Percentiles rank a stretch among this genome's conserved stretches.
Conservation (phyloP, 495 filamentous ascomycete genomes). For the Podospora bellae-mahoneyi region DNA sequence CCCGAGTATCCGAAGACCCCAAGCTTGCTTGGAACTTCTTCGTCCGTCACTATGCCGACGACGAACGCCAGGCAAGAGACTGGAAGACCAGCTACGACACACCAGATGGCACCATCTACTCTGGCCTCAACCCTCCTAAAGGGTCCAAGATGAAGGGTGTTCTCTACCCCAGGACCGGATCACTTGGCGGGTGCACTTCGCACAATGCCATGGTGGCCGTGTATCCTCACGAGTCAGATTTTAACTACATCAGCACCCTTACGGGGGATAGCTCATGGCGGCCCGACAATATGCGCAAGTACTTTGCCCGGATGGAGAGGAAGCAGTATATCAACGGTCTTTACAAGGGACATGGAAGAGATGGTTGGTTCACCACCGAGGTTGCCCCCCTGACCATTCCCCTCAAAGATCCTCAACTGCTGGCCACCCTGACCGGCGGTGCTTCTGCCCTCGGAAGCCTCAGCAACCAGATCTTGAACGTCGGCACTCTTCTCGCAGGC, state of each 20-base stretch:
- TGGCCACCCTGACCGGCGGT: conserved; percentile 48
- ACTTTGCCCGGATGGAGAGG: conserved; percentile 51
- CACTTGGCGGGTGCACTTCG: conserved; percentile 49
- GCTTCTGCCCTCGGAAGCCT: conserved; percentile 50
- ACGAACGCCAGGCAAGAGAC: conserved; percentile 35
- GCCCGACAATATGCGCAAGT: conserved; percentile 47
- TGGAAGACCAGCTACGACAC: conserved; percentile 43
- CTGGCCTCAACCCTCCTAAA: conserved; percentile 39
- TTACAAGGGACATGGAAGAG: conserved; percentile 51
- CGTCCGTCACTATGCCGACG: conserved; percentile 44
- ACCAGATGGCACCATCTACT: conserved; percentile 33
- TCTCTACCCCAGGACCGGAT: conserved; percentile 48
- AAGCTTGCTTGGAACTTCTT: conserved; percentile 45
- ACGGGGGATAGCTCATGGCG: conserved; percentile 51
- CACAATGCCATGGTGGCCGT: conserved; percentile 49
- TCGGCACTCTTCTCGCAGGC: conserved; percentile 44
- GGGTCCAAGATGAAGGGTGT: conserved; percentile 44
- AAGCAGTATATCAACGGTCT: conserved; percentile 49
- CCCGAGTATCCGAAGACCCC: conserved; percentile 29
- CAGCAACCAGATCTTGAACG: conserved; percentile 33
- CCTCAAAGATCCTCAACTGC: conserved; percentile 50
- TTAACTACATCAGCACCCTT: conserved; percentile 42
- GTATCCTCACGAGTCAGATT: conserved; percentile 44
- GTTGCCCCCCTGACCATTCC: conserved; percentile 47
- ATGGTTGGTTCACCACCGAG: conserved; percentile 56